A percentile compares a stretch with the other conserved stretches of the same genome.
Conservation (phyloP, 495 filamentous ascomycete genomes). For the Talaromyces nanjingensis region DNA sequence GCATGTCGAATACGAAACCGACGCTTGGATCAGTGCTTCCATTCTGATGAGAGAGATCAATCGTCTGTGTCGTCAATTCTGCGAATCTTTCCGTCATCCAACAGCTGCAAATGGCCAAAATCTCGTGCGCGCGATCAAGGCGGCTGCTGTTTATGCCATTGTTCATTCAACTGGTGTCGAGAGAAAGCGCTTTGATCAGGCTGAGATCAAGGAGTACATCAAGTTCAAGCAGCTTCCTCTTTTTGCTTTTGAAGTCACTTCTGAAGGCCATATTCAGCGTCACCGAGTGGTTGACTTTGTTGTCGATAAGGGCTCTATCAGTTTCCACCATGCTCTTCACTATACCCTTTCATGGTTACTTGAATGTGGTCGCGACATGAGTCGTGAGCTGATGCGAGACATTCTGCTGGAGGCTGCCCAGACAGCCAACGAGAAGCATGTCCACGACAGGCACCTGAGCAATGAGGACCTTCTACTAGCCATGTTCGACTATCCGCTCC, state of each 20-base stretch:
- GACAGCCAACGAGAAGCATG: slow-evolving; percentile 25
- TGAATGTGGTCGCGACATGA: slow-evolving; percentile 76
- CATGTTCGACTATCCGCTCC: slow-evolving; percentile 85
- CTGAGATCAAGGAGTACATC: slow-evolving; percentile 79
- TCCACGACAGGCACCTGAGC: slow-evolving; percentile 20
- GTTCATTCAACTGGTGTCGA: slow-evolving; percentile 85
- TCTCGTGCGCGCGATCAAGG: slow-evolving; percentile 65
- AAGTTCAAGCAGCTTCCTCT: slow-evolving; percentile 68
- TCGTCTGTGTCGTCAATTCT: slow-evolving; percentile 77
- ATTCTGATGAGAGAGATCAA: slow-evolving; percentile 94
- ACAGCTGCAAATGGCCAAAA: slow-evolving; percentile 51
- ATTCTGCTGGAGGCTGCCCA: slow-evolving; percentile 54
- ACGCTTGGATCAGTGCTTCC: slow-evolving; percentile 94
- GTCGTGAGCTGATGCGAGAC: slow-evolving; percentile 51
- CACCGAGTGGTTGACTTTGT: slow-evolving; percentile 74
- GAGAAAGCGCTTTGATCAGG: slow-evolving; percentile 73
- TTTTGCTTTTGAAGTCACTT: slow-evolving; percentile 69
- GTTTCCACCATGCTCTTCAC: slow-evolving; percentile 95
- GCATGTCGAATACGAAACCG: slow-evolving; percentile 96
- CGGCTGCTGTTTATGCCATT: slow-evolving; percentile 69
- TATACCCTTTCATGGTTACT: slow-evolving; percentile 97
- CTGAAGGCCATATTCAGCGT: slow-evolving; percentile 26
- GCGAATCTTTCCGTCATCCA: slow-evolving; percentile 71
- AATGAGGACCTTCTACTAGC: slow-evolving; percentile 77
- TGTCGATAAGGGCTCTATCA: slow-evolving; percentile 83